Percentiles rank a stretch among this genome's conserved stretches.
These are phyloP conservation scores for Stachybotrys chlorohalonatus DNA, from an alignment of 2,329 filamentous ascomycete genomes.

Conservation along the genomic window DNA sequence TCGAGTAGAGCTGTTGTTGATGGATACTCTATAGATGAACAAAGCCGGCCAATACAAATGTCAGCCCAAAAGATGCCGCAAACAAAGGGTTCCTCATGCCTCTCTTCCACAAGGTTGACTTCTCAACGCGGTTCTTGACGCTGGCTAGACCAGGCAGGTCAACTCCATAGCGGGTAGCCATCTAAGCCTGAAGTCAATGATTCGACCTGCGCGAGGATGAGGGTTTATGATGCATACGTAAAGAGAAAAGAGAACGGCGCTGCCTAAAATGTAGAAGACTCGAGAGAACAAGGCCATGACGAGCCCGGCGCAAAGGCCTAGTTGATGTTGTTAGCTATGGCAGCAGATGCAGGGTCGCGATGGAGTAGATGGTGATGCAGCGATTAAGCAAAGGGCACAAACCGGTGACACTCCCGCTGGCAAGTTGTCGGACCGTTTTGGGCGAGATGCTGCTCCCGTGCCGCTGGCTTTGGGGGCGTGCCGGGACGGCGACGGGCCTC, in stretches of 20 bases:
- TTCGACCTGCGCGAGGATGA: background rate
- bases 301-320: conserved; percentile 55
- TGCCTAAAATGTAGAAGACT: conserved; percentile 58
- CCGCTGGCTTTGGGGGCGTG: conserved; percentile 5
- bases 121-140: conserved; percentile 24
- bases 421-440: conserved; percentile 37
- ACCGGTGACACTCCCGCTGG: conserved; percentile 45
- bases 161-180: conserved; percentile 34
- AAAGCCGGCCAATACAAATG: conserved; percentile 57
- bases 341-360: background rate
- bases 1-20: conserved; percentile 24
- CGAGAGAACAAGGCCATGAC: conserved; percentile 62
- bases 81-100: conserved; percentile 53
- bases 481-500: conserved; percentile 8
- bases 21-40: conserved; percentile 30
- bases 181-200: conserved; percentile 17
- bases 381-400: conserved; percentile 6
- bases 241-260: conserved; percentile 52
- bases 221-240: conserved; percentile 45
- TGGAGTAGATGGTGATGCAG: background rate
- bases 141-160: conserved; percentile 27
- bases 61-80: conserved; percentile 61
- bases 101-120: conserved; percentile 34
- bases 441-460: conserved; percentile 11
- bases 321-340: background rate